phyloP scores from a whole-genome alignment of 1,284 basidiomycete genomes.

The Neotropicomus parvogracilis region DNA sequence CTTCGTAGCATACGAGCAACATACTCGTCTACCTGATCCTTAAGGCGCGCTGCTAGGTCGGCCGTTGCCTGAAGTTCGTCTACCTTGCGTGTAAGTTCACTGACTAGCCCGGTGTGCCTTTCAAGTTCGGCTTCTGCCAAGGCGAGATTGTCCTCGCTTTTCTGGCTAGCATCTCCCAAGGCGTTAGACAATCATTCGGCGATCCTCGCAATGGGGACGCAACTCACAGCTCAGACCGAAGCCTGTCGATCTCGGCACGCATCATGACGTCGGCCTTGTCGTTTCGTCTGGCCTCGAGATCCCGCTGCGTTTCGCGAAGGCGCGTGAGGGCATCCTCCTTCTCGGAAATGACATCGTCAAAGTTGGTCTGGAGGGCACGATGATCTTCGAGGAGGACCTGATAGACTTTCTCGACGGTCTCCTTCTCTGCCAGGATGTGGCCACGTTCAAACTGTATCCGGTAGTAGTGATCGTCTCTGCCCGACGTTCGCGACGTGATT shows the following conservation, averaged over 20 bases:
- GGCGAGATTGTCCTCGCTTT: conserved; percentile 84
- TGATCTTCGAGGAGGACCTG: conserved; percentile 75
- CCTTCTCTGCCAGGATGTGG: conserved; percentile 71
- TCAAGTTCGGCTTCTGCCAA: conserved; percentile 77
- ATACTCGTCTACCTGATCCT: conserved; percentile 94
- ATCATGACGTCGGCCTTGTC: conserved; percentile 69
- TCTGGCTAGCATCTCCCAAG: conserved; percentile 61
- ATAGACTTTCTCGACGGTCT: conserved; percentile 76
- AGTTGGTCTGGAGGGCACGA: conserved; percentile 62
- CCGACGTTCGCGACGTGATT: conserved; percentile 11
- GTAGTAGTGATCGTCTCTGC: conserved; percentile 82
- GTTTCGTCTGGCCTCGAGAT: conserved; percentile 55
- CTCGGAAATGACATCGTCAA: conserved; percentile 66
- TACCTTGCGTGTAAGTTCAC: conserved; percentile 72
- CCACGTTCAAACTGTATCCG: conserved; percentile 76
- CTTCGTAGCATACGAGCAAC: neutral
- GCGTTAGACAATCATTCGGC: conserved; percentile 22
- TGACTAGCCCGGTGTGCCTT: conserved; percentile 64
- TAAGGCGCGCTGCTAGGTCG: conserved; percentile 74
- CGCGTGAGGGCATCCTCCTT: conserved; percentile 66
- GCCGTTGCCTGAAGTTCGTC: conserved; percentile 82
- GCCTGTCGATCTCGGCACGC: conserved; percentile 74
- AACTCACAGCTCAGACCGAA: conserved; percentile 77
- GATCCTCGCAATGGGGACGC: conserved; percentile 2
- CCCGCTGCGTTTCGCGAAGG: conserved; percentile 53